Evolutionary conservation across 495 filamentous ascomycete genomes (phyloP), one percentile per base, ranked within the genome.

Genomic region (Aspergillus hancockii): DNA sequence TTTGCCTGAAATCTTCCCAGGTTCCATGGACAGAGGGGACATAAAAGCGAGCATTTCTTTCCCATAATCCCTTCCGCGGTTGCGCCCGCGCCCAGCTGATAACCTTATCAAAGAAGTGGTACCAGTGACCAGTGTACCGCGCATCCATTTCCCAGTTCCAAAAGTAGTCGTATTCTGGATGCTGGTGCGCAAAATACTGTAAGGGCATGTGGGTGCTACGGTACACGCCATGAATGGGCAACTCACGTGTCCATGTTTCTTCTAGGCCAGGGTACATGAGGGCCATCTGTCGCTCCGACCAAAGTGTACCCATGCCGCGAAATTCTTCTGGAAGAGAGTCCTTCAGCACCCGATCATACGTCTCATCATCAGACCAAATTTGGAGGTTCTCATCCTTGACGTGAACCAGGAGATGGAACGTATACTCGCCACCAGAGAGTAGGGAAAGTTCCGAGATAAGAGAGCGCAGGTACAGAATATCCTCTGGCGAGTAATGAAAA

Each of bases 71-170:
- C 72, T 94, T 96, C 0, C 94, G 83, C 0, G 94, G 92, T 71
- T 98, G 95, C 57, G 85, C 71, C 49, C 83, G 85, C 4, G 93
- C 85, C 92, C 91, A 98, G 28, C 67, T 72, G 43, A 79, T 78
- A 40, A 94, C 75, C 65, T 87, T 86, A 63, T 87, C 81, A 67
- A 98, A 90, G 23, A 98, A 78, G 63, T 97, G 88, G 71, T 96
- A 94, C 81, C 88, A 96, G 72, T 98, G 93, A n/a, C 94, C 95
- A 0, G 89, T 96, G 71, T 97, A 96, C 4, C 94, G 88, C 36
- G 91, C 86, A 67, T 98, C 94, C 88, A 98, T 96, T 74, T 98
- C 94, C 92, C 93, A 97, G 66, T 98, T 92, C 94, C 94, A 98
- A 74, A 93, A 90, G 73, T 87, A 90, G 57, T 98, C 95, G 68